phyloP scores from a whole-genome alignment of 345 rosid genomes.

The Zanthoxylum bungeanum region DNA sequence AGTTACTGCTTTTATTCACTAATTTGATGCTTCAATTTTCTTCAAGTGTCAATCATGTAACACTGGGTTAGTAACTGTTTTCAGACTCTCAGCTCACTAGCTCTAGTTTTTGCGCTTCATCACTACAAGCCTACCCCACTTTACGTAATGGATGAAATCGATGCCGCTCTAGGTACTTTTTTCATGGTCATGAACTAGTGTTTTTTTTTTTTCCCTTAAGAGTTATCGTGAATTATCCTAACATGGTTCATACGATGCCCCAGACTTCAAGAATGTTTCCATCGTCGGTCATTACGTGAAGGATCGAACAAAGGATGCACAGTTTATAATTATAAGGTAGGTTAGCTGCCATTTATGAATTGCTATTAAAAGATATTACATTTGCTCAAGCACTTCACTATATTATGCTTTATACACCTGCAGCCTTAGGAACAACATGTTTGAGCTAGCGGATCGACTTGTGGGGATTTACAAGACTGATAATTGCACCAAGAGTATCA shows the following conservation, averaged over 20 bases:
- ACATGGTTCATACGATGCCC: conserved; percentile 11
- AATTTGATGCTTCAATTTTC: not conserved
- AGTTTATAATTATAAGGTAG: conserved; percentile 92
- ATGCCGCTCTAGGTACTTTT: conserved; percentile 86
- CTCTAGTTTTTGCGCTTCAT: conserved; percentile 97
- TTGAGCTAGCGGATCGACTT: conserved; percentile 91
- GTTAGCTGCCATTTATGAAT: not conserved
- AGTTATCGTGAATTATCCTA: not conserved
- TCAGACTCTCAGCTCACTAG: conserved; percentile 96
- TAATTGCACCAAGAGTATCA: conserved; percentile 95
- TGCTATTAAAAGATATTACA: not conserved
- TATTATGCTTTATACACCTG: conserved; percentile 10
- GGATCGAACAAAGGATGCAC: conserved; percentile 95
- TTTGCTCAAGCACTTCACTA: not conserved
- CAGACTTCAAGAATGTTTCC: conserved; percentile 98
- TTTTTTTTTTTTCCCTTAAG: conserved; percentile 5
- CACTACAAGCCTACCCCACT: conserved; percentile 99
- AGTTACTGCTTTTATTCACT: not conserved
- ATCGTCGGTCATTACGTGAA: conserved; percentile 98
- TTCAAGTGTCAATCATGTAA: not conserved
- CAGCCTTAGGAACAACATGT: conserved; percentile 99
- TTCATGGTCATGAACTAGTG: not conserved
- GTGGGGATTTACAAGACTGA: conserved; percentile 97
- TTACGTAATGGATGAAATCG: conserved; percentile 97
- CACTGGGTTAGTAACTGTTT: not conserved